Evolutionary conservation across 2,329 filamentous ascomycete genomes (phyloP).

Genomic region (Fusarium sp.): DNA sequence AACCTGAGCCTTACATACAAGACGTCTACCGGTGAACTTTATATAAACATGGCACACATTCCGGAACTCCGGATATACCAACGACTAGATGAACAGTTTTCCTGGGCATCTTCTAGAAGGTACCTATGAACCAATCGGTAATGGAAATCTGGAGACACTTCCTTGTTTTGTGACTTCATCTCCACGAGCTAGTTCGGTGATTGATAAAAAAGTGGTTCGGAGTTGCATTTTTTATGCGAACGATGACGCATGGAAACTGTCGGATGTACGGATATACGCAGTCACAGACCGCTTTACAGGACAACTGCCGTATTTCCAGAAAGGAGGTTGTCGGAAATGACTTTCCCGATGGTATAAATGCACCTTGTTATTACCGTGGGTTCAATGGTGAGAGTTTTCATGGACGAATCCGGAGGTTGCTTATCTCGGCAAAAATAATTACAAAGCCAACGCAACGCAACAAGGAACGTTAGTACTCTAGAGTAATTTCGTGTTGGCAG

Average conservation of each 20-base stretch:
- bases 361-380: neutral
- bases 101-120: neutral
- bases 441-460: too few species aligned
- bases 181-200: neutral
- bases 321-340: neutral
- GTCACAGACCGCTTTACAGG: neutral
- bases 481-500: too few species aligned
- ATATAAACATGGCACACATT: neutral
- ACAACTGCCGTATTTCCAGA: neutral
- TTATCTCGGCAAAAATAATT: too few species aligned
- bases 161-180: neutral
- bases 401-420: neutral
- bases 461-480: too few species aligned
- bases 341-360: neutral
- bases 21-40: neutral
- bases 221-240: neutral
- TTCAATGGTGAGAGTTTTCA: neutral
- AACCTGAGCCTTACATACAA: too few species aligned
- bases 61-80: slow-evolving; percentile 1
- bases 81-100: neutral
- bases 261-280: neutral
- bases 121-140: neutral
- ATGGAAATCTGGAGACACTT: neutral
- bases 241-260: neutral
- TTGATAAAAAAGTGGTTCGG: neutral